These are phyloP conservation scores for Backusella mclennaniae DNA, from an alignment of 192 early-diverging fungal species.

Conservation along the genomic window DNA sequence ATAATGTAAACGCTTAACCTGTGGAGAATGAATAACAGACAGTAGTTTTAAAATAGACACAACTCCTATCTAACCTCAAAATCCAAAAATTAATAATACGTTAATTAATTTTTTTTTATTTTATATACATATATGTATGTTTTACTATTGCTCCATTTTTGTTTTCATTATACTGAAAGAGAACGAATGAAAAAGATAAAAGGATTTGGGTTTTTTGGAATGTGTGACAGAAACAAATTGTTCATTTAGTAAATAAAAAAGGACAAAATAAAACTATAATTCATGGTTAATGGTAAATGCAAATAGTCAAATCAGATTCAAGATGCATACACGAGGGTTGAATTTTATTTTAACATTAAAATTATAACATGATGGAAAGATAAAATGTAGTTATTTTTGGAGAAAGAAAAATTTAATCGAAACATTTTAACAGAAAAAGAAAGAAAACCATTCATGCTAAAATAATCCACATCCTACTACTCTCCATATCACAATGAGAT, in stretches of 20 bases:
- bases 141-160: neutral
- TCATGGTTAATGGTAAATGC: neutral
- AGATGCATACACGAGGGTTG: neutral
- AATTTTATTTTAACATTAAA: neutral
- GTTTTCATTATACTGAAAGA: neutral
- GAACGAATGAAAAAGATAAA: neutral
- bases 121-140: neutral
- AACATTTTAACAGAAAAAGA: neutral
- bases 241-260: neutral
- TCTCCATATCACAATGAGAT: neutral
- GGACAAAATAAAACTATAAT: neutral
- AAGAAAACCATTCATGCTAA: neutral
- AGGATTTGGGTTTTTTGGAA: neutral
- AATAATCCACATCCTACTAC: neutral
- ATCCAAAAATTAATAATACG: neutral
- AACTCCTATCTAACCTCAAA: neutral
- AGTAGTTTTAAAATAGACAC: neutral
- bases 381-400: neutral
- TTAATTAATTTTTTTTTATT: neutral
- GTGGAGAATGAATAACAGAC: neutral
- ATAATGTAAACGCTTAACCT: neutral
- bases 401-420: neutral
- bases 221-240: neutral
- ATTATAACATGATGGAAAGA: neutral
- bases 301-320: conserved; percentile 3